Conservation (phyloP, 495 filamentous ascomycete genomes). For the Lophiotrema nucula region DNA sequence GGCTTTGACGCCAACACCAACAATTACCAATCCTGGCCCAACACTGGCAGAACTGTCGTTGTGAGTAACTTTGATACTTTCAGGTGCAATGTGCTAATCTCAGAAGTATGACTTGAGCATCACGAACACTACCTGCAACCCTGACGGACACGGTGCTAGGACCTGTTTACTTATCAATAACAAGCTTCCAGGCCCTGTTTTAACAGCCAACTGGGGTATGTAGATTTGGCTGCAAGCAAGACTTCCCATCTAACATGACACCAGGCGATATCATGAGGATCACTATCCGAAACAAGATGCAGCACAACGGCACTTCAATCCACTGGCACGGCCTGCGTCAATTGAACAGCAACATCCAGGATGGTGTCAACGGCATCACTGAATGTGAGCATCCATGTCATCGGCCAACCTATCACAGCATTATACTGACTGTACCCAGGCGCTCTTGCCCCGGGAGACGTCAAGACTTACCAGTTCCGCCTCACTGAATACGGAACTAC, state of each 20-base stretch:
- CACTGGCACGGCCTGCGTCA: slow-evolving; percentile 45
- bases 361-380: slow-evolving; percentile 42
- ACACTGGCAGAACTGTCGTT: slow-evolving; percentile 21
- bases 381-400: slow-evolving; percentile 34
- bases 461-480: slow-evolving; percentile 38
- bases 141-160: slow-evolving; percentile 24
- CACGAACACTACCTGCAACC: slow-evolving; percentile 36
- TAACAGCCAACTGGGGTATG: slow-evolving; percentile 38
- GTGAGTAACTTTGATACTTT: slow-evolving; percentile 14
- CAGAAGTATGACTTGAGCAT: slow-evolving; percentile 25
- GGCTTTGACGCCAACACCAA: slow-evolving; percentile 31
- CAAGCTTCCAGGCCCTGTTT: slow-evolving; percentile 37
- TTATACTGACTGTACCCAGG: slow-evolving; percentile 9
- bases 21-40: slow-evolving; percentile 33
- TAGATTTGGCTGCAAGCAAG: neutral
- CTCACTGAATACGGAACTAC: slow-evolving; percentile 40
- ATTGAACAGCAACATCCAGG: slow-evolving; percentile 32
- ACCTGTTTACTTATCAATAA: slow-evolving; percentile 36
- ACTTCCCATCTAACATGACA: neutral
- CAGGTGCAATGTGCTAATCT: neutral
- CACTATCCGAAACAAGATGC: slow-evolving; percentile 37
- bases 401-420: neutral
- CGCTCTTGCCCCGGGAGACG: slow-evolving; percentile 38
- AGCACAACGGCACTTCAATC: slow-evolving; percentile 41
- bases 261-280: slow-evolving; percentile 40